Evolutionary conservation across 768 basidiomycete species (phyloP).

Genomic region (Erythrobasidium yunnanense): DNA sequence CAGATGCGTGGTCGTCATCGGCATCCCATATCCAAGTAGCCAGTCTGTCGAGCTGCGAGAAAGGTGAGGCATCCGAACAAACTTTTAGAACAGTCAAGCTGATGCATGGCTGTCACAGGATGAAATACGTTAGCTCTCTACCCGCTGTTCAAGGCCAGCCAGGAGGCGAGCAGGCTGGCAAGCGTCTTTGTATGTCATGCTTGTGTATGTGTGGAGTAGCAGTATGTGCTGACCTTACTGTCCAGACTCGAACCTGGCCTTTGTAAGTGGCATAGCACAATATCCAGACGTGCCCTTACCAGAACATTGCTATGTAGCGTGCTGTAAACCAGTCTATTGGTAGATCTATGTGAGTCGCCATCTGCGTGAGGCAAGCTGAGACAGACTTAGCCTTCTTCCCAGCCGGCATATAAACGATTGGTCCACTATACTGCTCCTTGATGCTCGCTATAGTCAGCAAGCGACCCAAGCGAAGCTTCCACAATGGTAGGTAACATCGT

Average conservation of each 20-base stretch:
- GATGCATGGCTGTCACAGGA: slow-evolving; percentile 42
- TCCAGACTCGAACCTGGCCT: slow-evolving; percentile 41
- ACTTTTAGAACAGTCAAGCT: not conserved
- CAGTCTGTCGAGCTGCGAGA: slow-evolving; percentile 84
- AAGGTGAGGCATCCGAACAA: slow-evolving; percentile 33
- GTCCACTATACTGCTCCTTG: slow-evolving; percentile 78
- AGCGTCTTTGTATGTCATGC: slow-evolving; percentile 70
- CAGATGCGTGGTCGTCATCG: slow-evolving; percentile 56
- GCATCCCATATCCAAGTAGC: slow-evolving; percentile 84
- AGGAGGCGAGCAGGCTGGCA: slow-evolving; percentile 56
- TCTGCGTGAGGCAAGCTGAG: not conserved
- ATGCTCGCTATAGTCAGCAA: slow-evolving; percentile 62
- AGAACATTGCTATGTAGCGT: too few species aligned
- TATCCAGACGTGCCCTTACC: too few species aligned
- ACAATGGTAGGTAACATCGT: slow-evolving; percentile 49
- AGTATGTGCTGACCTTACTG: slow-evolving; percentile 59
- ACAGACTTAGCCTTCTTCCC: slow-evolving; percentile 45
- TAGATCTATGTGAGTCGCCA: slow-evolving; percentile 41
- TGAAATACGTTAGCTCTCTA: slow-evolving; percentile 68
- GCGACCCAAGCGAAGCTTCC: slow-evolving; percentile 73
- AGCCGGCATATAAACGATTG: slow-evolving; percentile 86
- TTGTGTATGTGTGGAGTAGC: not conserved
- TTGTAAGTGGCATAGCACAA: too few species aligned
- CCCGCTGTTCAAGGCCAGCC: slow-evolving; percentile 40
- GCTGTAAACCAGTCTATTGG: slow-evolving; percentile 97